These are phyloP conservation scores for Diplodia intermedia DNA, from an alignment of 2,329 filamentous ascomycete species.

Conservation along the genomic window DNA sequence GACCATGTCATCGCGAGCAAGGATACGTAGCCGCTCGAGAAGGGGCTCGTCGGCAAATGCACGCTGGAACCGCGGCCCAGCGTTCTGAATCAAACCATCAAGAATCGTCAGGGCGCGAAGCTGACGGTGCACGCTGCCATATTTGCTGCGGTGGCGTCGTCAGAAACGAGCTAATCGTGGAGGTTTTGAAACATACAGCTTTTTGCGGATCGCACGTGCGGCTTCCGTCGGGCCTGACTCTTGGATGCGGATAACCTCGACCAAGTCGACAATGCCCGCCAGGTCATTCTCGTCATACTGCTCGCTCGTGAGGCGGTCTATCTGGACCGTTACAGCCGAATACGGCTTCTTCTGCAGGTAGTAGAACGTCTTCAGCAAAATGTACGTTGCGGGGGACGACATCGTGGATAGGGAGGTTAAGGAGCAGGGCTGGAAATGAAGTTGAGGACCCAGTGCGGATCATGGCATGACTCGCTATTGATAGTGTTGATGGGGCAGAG, in stretches of 20 bases:
- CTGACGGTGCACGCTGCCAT: slow-evolving; percentile 92
- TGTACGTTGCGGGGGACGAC: slow-evolving; percentile 30
- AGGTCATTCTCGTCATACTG: slow-evolving; percentile 89
- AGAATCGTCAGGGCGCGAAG: slow-evolving; percentile 86
- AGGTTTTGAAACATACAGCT: slow-evolving; percentile 65
- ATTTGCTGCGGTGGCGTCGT: slow-evolving; percentile 67
- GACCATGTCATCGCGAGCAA: slow-evolving; percentile 82
- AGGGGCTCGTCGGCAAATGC: slow-evolving; percentile 89
- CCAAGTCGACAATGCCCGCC: slow-evolving; percentile 88
- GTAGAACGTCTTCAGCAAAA: slow-evolving; percentile 29
- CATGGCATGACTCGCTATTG: slow-evolving; percentile 30
- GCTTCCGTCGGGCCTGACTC: slow-evolving; percentile 85
- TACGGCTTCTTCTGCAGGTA: slow-evolving; percentile 75
- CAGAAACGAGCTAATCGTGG: background rate
- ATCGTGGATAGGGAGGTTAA: slow-evolving; percentile 29
- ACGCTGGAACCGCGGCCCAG: slow-evolving; percentile 83
- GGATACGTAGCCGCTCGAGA: slow-evolving; percentile 86
- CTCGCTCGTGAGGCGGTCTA: slow-evolving; percentile 90
- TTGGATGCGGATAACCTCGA: slow-evolving; percentile 93
- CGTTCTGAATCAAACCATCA: slow-evolving; percentile 94
- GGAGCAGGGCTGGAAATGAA: slow-evolving; percentile 29
- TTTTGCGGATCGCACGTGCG: slow-evolving; percentile 91
- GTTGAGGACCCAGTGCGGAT: slow-evolving; percentile 26
- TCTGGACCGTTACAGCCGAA: slow-evolving; percentile 88
- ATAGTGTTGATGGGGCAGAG: slow-evolving; percentile 23